Conservation (phyloP, 2,329 filamentous ascomycete genomes). For the Fusarium falciforme region DNA sequence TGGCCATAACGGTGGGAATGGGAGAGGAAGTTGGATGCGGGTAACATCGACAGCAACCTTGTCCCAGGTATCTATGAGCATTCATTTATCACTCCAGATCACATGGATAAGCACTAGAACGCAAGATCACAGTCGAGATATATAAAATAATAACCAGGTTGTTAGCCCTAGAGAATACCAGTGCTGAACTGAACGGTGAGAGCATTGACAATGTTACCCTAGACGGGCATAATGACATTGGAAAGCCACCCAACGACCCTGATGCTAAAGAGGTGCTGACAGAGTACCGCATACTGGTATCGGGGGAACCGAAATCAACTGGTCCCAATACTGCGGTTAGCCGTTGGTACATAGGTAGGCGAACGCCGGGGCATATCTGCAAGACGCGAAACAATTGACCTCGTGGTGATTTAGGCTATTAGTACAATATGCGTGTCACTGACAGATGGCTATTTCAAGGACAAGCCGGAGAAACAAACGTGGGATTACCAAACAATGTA, state of each 20-base stretch:
- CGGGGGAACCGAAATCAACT: not conserved
- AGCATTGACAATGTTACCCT: not conserved
- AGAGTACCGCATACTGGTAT: not conserved
- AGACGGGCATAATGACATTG: not conserved
- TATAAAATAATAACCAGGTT: not conserved
- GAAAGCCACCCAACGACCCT: not conserved
- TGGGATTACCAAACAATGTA: not conserved
- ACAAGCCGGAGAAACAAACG: not conserved
- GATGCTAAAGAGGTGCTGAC: not conserved
- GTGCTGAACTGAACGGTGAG: not conserved
- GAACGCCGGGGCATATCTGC: conserved; percentile 5
- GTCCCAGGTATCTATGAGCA: not conserved
- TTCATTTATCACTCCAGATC: not conserved
- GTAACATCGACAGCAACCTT: not conserved
- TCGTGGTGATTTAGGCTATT: conserved; percentile 1
- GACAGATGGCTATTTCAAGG: conserved; percentile 5
- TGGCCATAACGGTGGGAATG: no score
- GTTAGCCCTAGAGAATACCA: not conserved
- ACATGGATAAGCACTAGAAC: not conserved
- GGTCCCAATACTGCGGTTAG: conserved; percentile 13
- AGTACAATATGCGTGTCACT: conserved; percentile 1
- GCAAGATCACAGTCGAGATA: not conserved
- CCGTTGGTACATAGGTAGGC: conserved; percentile 12
- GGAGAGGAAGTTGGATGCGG: no score
- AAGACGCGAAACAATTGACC: conserved; percentile 4